A percentile compares a stretch with the other conserved stretches of the same genome.
Evolutionary conservation across 441 rosid genomes (phyloP).

Genomic region (Populus tomentosa): DNA sequence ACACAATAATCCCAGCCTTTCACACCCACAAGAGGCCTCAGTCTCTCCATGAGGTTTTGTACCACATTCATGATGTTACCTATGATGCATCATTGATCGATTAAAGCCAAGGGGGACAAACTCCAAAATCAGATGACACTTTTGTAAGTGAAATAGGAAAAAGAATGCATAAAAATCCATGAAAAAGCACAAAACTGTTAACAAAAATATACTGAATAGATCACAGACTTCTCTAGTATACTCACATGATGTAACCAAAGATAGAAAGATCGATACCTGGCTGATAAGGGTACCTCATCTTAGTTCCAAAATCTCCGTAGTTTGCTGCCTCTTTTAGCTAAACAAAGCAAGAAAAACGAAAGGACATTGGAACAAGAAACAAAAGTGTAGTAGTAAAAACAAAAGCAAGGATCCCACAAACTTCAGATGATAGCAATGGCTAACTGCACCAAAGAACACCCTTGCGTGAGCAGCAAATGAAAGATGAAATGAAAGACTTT

Average conservation of each 20-base stretch:
- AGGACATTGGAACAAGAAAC: constrained; percentile 4
- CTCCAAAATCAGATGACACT: not conserved
- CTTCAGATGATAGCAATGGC: constrained; percentile 28
- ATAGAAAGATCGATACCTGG: constrained; percentile 4
- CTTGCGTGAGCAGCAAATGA: not conserved
- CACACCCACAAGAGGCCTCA: constrained; percentile 67
- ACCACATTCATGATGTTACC: constrained; percentile 40
- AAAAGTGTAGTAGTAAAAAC: constrained; percentile 11
- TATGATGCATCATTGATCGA: constrained; percentile 1
- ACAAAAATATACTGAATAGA: constrained; percentile 4
- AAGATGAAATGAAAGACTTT: not conserved
- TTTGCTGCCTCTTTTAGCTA: constrained; percentile 19
- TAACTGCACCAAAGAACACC: constrained; percentile 19
- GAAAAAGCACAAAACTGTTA: constrained; percentile 6
- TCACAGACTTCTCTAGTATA: not conserved
- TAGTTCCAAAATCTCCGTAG: constrained; percentile 16
- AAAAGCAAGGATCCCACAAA: constrained; percentile 16
- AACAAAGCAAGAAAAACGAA: constrained; percentile 20
- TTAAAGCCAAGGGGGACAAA: not conserved
- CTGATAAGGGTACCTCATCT: not conserved
- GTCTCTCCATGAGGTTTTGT: constrained; percentile 51
- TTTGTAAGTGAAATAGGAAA: not conserved
- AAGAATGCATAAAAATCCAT: not conserved
- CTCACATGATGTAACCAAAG: not conserved
- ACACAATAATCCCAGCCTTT: constrained; percentile 80